Conservation (phyloP, 1,139 yeast species). For the Candida glucosophila region DNA sequence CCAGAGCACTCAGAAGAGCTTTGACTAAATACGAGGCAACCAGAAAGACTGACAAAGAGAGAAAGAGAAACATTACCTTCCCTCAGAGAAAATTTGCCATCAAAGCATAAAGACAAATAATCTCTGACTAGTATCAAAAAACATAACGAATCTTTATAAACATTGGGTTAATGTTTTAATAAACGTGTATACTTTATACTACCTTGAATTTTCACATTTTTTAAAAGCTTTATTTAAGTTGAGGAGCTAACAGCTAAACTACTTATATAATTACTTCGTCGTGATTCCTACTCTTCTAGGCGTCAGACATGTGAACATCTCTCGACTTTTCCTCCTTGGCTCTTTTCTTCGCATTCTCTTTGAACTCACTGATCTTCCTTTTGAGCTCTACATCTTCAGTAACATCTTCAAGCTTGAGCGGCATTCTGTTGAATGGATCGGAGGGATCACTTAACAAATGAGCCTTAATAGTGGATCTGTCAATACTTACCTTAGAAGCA, state of each 20-base stretch:
- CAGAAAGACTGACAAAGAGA: conserved; percentile 78
- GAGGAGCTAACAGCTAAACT: no score
- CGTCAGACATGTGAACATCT: conserved; percentile 1
- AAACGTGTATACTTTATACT: conserved; percentile 12
- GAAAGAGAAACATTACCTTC: conserved; percentile 90
- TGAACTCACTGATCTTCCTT: conserved; percentile 52
- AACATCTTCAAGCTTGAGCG: conserved; percentile 83
- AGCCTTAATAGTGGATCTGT: conserved; percentile 84
- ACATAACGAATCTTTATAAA: conserved; percentile 6
- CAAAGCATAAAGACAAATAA: conserved; percentile 66
- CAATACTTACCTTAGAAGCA: conserved; percentile 73
- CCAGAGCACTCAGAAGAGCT: conserved; percentile 99
- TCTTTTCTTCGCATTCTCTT: conserved; percentile 23
- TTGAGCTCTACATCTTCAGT: conserved; percentile 64
- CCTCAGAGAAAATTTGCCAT: conserved; percentile 98
- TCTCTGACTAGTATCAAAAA: conserved; percentile 6
- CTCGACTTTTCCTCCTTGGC: conserved; percentile 11
- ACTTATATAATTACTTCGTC: no score
- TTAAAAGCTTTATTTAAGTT: no score
- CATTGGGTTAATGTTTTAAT: conserved; percentile 12
- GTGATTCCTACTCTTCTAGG: no score
- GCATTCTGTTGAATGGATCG: conserved; percentile 94
- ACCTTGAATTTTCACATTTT: background rate
- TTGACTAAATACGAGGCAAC: conserved; percentile 82
- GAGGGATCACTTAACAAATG: conserved; percentile 91